Evolutionary conservation across 108 stramenopile species (phyloP), one percentile per base, ranked within the genome.

Genomic region (Skeletonema menzelii): DNA sequence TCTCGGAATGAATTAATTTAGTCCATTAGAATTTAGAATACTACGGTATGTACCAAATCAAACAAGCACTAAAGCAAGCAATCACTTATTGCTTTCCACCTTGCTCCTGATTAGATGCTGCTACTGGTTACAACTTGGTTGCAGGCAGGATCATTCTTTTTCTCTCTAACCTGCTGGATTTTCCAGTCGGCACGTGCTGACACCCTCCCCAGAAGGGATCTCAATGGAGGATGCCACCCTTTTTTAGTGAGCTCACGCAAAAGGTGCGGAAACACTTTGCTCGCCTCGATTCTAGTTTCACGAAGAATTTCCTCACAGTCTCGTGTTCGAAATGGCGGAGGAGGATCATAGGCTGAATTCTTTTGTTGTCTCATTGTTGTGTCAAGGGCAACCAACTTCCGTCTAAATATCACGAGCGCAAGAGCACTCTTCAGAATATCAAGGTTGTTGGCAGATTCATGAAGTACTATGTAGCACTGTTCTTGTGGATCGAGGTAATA

Each of bases 391-490:
- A 85, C 76, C 55, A 93, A 59, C 47, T 86, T 83, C 62, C 82
- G 56, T 42, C 92, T 70, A 53, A 93, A 40, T 15, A 84, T 72
- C 14, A 80, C 72, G 28, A 93, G 76, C 26, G 92, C 92, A 44
- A 93, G 72, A 4, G 88, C 85, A 70, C 85, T 83, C 72, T 90
- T 90, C 17, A 89, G 76, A 66, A 93, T 89, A 78, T 93, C 92
- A 8, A 84, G 55, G 65, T 90, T 93, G 22, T 84, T 87, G 3
- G 92, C 92, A 59, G 86, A 79, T 66, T 84, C 77, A 69, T 93
- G 89, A n/a, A 93, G 80, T 14, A 93, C 92, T 55, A 93, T 86
- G 57, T 93, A 89, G 79, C 89, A 93, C 62, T 90, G 70, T 53
- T 84, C 86, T 56, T 86, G 80, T 15, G 84, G 75, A 70, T 79